Base-by-base conservation (phyloP, 2,329 filamentous ascomycete species). In the Phialophora expanda region DNA sequence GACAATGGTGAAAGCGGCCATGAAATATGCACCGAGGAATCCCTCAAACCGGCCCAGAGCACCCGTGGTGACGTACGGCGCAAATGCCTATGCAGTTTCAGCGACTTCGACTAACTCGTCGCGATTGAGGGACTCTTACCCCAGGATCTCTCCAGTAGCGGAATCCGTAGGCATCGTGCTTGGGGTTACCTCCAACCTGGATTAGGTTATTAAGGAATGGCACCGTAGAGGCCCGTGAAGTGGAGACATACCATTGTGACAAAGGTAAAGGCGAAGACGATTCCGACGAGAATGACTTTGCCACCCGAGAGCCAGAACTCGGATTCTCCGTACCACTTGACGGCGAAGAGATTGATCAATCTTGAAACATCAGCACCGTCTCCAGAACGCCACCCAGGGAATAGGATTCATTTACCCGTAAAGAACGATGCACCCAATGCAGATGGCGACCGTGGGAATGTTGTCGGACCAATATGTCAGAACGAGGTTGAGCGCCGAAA, bases 251-350 rank as follows among this genome's bases (percentile, higher is more conserved):
- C 80, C 87, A 93, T 93, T 7, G 89, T 87, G 69, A 95, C 83
- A 73, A 95, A 90, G 12, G 91, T 93, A 78, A 91, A 92, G 70
- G 86, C 72, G 71, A 92, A 84, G 38, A 92, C 81, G 1, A 84
- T 87, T 38, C 92, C 77, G 65, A 90, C 89, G 55, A 92, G 80
- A 2, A 92, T 71, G 4, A 91, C 84, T 75, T 92, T 91, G 62
- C 87, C 87, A 3, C 89, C 76, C 1, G 89, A 87, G 14, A 86
- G 85, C 75, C 83, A 81, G 73, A 93, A 92, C 74, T 92, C 90
- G 0, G 87, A 84, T 76, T 91, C 89, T 56, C 89, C 89, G 61
- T 90, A 92, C 78, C 83, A 89, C 66, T 87, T 82, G 24, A 92
- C 89, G 0, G 87, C 87, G 61, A 92, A 77, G 46, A 92, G 71